Conservation (phyloP, 2,329 filamentous ascomycete species). For the Tolypocladium nubicola region DNA sequence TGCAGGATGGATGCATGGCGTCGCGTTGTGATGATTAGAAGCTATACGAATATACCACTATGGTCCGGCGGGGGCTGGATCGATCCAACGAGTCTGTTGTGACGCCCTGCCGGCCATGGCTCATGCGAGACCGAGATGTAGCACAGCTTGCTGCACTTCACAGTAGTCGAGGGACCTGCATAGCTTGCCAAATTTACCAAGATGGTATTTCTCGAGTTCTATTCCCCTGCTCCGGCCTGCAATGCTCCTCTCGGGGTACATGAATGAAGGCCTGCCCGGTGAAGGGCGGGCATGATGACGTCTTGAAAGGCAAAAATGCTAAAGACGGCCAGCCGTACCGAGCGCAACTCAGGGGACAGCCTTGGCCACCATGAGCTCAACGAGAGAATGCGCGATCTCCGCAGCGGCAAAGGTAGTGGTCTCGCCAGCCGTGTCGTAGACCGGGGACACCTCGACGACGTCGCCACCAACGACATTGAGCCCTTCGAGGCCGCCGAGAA, state of each 20-base stretch:
- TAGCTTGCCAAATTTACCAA: background rate
- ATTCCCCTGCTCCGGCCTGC: background rate
- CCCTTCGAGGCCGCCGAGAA: constrained; percentile 64
- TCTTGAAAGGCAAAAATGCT: background rate
- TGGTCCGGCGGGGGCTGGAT: background rate
- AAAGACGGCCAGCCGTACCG: background rate
- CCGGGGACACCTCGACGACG: constrained; percentile 74
- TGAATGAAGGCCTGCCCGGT: background rate
- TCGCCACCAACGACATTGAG: constrained; percentile 77
- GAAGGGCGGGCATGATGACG: background rate
- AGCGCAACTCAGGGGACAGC: background rate
- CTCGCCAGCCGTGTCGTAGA: constrained; percentile 69
- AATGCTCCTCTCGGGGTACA: background rate
- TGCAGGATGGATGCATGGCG: background rate
- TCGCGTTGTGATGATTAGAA: background rate
- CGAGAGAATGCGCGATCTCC: constrained; percentile 48
- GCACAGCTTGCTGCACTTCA: background rate
- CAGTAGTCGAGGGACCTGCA: background rate
- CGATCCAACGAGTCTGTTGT: background rate
- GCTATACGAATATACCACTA: background rate
- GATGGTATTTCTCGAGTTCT: background rate
- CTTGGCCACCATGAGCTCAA: constrained; percentile 9
- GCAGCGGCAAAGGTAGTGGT: constrained; percentile 69
- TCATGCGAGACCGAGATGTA: background rate
- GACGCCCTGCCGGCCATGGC: background rate